Evolutionary conservation across 192 early-diverging fungal species (phyloP), one percentile per base, ranked within the genome.

Genomic region (Coemansia sp.): DNA sequence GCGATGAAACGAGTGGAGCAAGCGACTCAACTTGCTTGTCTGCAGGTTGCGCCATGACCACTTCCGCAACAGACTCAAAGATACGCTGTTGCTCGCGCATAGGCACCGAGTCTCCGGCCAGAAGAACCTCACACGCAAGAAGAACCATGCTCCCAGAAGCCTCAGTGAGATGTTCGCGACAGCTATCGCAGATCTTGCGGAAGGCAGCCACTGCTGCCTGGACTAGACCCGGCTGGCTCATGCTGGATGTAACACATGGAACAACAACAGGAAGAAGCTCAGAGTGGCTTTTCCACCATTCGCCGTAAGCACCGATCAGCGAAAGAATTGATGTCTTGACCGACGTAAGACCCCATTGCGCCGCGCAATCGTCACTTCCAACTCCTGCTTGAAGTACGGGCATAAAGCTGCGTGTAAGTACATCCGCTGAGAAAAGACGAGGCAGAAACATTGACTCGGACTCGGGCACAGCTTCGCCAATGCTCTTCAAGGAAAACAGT

Each of bases 101-200:
- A 14, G 76, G 72, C 5, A 83, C 76, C 0, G 72, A 43, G 8
- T 70, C 45, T 14, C 64, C 71, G 4, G 75, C 75, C 11, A 54
- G 16, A 16, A 81, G 70, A 19, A 88, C 87, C 39, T 86, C 85
- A 44, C 82, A 63, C 71, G 88, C 89, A 6, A 89, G 77, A 7
- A 79, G 72, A 64, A 90, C 84, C 56, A 92, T 80, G 41, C 75
- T 83, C 45, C 85, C 86, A 10, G 89, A 77, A 0, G 81, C 88
- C 1, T 78, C 85, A 1, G 88, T 74, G 4, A 92, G 70, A n/a
- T 85, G 82, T 22, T 85, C 81, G 43, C 89, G 86, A 65, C 90
- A 92, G 51, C 83, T 85, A 56, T 92, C 89, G 67, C 90, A 92
- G 45, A 92, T 86, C 39, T 84, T 83, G 14, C 88, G 85, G 13